Base-by-base conservation (phyloP, 2,329 filamentous ascomycete genomes). In the Cladophialophora carrionii region DNA sequence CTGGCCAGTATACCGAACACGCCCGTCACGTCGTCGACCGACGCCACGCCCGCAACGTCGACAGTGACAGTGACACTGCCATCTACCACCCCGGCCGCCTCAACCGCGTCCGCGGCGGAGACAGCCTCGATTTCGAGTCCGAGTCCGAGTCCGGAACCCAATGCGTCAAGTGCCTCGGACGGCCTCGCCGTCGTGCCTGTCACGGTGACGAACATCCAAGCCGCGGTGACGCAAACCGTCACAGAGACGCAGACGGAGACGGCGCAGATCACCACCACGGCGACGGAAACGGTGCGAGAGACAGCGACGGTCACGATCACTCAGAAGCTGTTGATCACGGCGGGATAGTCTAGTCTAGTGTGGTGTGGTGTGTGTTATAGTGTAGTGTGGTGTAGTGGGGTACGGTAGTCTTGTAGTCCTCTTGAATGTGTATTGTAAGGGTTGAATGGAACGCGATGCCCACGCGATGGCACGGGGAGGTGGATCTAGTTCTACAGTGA, bases 241-340 rank as follows among this genome's bases (percentile, higher is more conserved):
- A 68, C 66, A 1, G 56, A 65, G 14, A 67, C 62, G n/a, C 41
- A 43, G 41, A n/a, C 41, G 3, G 41, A 12, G 22, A 51, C 37
- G n/a, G 57, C 34, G 54, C 65, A 59, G 4, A 62, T 66, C 17
- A 67, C 65, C 24, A 61, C 29, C 17, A 51, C 29, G n/a, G 29
- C 14, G 29, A 52, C 22, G 43, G 46, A 48, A 10, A 31, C 22
- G 20, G 22, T 34, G 34, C 32, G 31, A 8, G 32, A 31, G 10
- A 32, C 14, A 20, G 26, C 8, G 5, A 55, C 26, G 12, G 52
- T 55, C n/a, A 51, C 48, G 22, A 26, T 29, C 9, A 51, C 48
- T 10, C 48, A 51, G 48, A 51, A 51, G 24, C 14, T 51, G 22
- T 26, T 51, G 48, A 51, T 51, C 48, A 22, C 48, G 48, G 48